Percentiles rank a stretch among this genome's conserved stretches.
Conservation (phyloP, 768 basidiomycete species). For the Strobilomyces dryophilus region DNA sequence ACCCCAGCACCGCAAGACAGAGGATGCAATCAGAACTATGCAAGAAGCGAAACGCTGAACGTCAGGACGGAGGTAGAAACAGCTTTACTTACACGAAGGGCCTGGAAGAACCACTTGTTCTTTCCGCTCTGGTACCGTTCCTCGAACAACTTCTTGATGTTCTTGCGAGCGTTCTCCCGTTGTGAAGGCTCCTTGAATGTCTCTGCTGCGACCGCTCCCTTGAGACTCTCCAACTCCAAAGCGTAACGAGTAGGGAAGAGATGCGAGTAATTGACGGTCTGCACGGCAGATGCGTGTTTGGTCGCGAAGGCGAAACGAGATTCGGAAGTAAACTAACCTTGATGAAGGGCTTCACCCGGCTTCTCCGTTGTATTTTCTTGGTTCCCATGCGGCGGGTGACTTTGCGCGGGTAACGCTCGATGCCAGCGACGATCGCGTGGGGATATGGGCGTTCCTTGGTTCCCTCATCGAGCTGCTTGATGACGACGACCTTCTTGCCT, state of each 20-base stretch:
- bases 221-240: slow-evolving; percentile 92
- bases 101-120: slow-evolving; percentile 97
- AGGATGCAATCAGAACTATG: slow-evolving; percentile 34
- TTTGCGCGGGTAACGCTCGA: slow-evolving; percentile 98
- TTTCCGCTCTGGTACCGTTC: slow-evolving; percentile 91
- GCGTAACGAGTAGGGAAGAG: slow-evolving; percentile 99
- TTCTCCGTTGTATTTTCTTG: slow-evolving; percentile 88
- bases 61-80: background rate
- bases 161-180: slow-evolving; percentile 93
- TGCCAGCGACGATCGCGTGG: slow-evolving; percentile 96
- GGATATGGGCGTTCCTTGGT: slow-evolving; percentile 96
- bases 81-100: slow-evolving; percentile 60
- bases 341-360: slow-evolving; percentile 99
- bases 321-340: slow-evolving; percentile 57
- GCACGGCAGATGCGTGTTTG: background rate
- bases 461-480: slow-evolving; percentile 96
- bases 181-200: slow-evolving; percentile 98
- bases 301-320: background rate
- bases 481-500: slow-evolving; percentile 98
- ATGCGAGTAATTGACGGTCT: slow-evolving; percentile 98
- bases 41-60: slow-evolving; percentile 3
- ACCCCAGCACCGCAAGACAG: slow-evolving; percentile 13
- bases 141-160: slow-evolving; percentile 93
- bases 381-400: slow-evolving; percentile 97
- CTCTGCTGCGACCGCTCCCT: slow-evolving; percentile 77